Evolutionary conservation across 2,329 filamentous ascomycete species (phyloP).

Genomic region (Epicoccum sorghinum): DNA sequence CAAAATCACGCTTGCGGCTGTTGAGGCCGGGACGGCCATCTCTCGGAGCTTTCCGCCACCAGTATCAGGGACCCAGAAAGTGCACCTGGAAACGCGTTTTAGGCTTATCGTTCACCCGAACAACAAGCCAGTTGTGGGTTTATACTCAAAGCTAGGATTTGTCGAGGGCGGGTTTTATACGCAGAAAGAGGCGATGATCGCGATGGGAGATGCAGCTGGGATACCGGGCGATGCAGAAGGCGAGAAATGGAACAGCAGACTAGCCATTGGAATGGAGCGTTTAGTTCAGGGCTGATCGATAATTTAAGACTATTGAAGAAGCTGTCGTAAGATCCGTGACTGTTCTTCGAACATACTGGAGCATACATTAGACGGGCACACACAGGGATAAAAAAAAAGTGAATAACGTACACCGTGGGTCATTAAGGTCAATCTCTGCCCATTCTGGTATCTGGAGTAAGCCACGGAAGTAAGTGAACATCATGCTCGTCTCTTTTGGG

Average conservation of each 20-base stretch:
- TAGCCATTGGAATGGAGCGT: slow-evolving; percentile 1
- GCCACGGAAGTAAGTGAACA: too few relatives aligned
- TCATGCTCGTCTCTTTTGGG: too few relatives aligned
- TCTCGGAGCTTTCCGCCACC: background rate
- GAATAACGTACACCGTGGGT: too few relatives aligned
- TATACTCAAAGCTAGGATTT: slow-evolving; percentile 3
- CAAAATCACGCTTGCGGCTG: background rate
- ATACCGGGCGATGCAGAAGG: background rate
- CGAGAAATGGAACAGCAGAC: background rate
- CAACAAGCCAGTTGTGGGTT: background rate
- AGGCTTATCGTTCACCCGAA: slow-evolving; percentile 3
- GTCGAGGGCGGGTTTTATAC: background rate
- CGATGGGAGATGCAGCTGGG: slow-evolving; percentile 1
- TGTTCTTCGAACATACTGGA: too few relatives aligned
- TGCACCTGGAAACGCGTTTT: background rate
- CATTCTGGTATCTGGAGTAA: too few relatives aligned
- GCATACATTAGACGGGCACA: too few relatives aligned
- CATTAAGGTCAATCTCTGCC: too few relatives aligned
- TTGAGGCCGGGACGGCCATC: background rate
- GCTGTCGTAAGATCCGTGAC: too few relatives aligned
- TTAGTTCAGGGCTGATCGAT: background rate
- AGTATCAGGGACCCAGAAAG: background rate
- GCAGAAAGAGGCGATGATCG: slow-evolving; percentile 1
- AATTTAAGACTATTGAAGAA: too few relatives aligned
- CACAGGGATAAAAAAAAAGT: too few relatives aligned